A percentile compares a stretch with the other conserved stretches of the same genome.
Conservation (phyloP, 179 eudicot genomes). For the Carnegiea gigantea region DNA sequence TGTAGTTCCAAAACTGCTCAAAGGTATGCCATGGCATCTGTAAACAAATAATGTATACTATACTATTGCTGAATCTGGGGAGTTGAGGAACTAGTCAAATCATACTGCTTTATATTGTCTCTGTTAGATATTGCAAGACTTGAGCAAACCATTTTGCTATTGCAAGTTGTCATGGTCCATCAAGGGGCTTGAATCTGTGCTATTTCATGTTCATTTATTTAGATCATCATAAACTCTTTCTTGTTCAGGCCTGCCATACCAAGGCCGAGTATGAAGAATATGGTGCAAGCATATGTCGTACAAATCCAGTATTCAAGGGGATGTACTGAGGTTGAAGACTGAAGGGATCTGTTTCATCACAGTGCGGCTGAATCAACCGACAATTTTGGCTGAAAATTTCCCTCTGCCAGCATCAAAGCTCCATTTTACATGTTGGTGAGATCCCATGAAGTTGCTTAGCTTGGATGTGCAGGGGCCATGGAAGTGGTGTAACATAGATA, state of each 20-base stretch:
- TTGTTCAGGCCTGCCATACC: constrained; percentile 86
- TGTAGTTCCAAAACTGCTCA: not conserved
- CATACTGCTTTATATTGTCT: not conserved
- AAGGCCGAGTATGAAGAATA: constrained; percentile 95
- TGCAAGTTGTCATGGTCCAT: not conserved
- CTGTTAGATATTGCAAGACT: not conserved
- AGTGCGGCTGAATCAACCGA: not conserved
- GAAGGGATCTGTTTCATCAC: not conserved
- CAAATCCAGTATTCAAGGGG: constrained; percentile 96
- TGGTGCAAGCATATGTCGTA: constrained; percentile 96
- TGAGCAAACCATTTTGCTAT: not conserved
- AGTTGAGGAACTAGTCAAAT: too few species aligned
- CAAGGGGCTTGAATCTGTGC: not conserved
- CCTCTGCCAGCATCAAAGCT: constrained; percentile 13
- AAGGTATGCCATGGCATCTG: not conserved
- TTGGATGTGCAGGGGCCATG: not conserved
- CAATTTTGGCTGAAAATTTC: constrained; percentile 18
- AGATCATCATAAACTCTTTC: constrained; percentile 1
- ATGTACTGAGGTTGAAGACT: constrained; percentile 57
- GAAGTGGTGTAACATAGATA: constrained; percentile 31
- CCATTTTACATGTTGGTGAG: not conserved
- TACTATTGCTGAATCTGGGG: not conserved
- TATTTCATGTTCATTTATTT: not conserved
- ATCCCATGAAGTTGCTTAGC: not conserved
- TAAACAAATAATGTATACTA: not conserved